phyloP scores from a whole-genome alignment of 768 basidiomycete genomes.

The Russula olivacea region DNA sequence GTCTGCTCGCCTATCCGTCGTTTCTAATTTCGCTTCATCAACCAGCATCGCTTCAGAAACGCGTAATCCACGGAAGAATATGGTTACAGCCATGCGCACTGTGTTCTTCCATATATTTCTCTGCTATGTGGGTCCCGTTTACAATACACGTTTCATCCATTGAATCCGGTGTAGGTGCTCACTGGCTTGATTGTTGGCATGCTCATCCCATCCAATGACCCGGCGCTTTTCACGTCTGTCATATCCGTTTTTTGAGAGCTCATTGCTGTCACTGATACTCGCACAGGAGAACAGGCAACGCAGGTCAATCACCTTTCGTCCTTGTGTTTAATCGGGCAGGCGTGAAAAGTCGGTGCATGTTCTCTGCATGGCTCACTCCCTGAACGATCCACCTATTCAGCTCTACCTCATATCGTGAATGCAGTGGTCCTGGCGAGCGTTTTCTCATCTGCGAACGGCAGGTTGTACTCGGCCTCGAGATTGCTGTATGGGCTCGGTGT shows the following conservation, averaged over 20 bases:
- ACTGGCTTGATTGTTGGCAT: constrained; percentile 23
- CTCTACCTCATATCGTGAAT: constrained; percentile 24
- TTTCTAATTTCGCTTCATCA: constrained; percentile 1
- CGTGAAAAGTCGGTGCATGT: constrained; percentile 18
- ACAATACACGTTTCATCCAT: not conserved
- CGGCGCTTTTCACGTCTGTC: constrained; percentile 21
- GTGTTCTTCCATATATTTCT: constrained; percentile 23
- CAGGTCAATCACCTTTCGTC: constrained; percentile 25
- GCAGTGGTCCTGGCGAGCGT: constrained; percentile 22
- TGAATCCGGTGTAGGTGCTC: constrained; percentile 12
- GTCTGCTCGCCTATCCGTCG: not conserved
- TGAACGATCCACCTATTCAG: constrained; percentile 3
- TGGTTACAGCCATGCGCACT: constrained; percentile 22
- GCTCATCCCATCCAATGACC: constrained; percentile 26
- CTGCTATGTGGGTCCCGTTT: constrained; percentile 18
- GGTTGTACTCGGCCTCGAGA: constrained; percentile 23
- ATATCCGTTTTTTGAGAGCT: not conserved
- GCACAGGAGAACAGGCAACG: constrained; percentile 19
- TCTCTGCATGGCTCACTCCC: not conserved
- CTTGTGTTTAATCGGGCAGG: constrained; percentile 23
- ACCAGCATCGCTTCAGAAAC: constrained; percentile 24
- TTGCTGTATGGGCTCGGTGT: constrained; percentile 21
- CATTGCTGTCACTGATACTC: not conserved
- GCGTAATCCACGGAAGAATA: constrained; percentile 23
- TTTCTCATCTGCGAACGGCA: constrained; percentile 25